These are phyloP conservation scores for Phytophthora sansomeana DNA, from an alignment of 352 stramenopile genomes.

Conservation along the genomic window DNA sequence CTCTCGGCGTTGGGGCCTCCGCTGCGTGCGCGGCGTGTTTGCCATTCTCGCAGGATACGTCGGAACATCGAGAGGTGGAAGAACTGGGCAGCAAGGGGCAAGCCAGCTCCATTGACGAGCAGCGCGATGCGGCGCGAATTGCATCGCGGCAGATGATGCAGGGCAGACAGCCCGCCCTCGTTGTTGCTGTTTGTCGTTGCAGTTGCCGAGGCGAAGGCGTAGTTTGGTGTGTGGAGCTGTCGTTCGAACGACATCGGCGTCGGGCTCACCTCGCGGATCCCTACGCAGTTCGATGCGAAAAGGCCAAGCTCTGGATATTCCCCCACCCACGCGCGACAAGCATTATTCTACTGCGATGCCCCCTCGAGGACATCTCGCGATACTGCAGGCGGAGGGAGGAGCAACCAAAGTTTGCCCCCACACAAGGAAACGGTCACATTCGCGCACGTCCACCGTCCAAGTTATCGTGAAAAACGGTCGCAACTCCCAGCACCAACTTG, in stretches of 20 bases:
- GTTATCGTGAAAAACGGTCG: neutral
- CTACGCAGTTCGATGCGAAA: neutral
- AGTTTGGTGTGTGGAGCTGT: neutral
- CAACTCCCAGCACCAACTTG: too few species aligned
- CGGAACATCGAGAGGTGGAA: slow-evolving; percentile 8
- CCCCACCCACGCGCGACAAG: neutral
- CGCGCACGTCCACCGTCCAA: too few species aligned
- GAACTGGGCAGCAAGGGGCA: neutral
- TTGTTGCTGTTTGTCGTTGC: slow-evolving; percentile 4
- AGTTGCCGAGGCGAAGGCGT: neutral
- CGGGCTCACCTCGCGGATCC: neutral
- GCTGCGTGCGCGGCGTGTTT: neutral
- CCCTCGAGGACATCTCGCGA: neutral
- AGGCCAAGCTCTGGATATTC: neutral
- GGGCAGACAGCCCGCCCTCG: neutral
- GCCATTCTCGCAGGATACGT: slow-evolving; percentile 5
- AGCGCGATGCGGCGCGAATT: neutral
- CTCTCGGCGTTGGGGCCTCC: neutral
- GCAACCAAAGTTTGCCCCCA: neutral
- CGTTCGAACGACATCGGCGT: neutral
- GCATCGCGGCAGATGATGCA: slow-evolving; percentile 4
- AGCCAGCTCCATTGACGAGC: slow-evolving; percentile 7
- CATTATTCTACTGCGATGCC: neutral
- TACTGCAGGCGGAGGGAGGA: too few species aligned
- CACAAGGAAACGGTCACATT: too few species aligned